Evolutionary conservation across 2,329 filamentous ascomycete genomes (phyloP), one percentile per base, ranked within the genome.

Genomic region (Endocalyx cinctus): DNA sequence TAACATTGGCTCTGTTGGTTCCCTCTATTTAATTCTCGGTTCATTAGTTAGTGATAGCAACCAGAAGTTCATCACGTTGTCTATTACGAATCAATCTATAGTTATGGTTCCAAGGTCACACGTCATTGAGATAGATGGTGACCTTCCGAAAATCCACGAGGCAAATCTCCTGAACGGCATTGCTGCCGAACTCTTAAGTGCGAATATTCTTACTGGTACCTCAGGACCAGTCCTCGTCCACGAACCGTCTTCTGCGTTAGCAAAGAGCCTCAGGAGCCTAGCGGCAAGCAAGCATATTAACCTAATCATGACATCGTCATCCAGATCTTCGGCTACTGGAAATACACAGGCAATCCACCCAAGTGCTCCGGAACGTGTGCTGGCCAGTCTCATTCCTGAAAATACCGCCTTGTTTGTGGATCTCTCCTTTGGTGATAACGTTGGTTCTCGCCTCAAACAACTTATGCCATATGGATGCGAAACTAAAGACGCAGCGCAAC

Each of bases 151-250:
- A 12, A 32, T 31, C n/a, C 25, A 38, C 13, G 34, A 43, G 18
- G 29, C 23, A 11, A 28, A 31, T 18, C 16, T 38, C 4, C 32
- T 41, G 11, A 23, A 34, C 15, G 22, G 29, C 25, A 31, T 23
- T n/a, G 35, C 38, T 17, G 37, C 36, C 17, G 18, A 35, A n/a
- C 17, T 41, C n/a, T 25, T 41, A 11, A 35, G 28, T 17, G 14
- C 29, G 17, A 35, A 23, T 26, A 31, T 41, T 22, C 25, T 32
- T 6, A 29, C 28, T 10, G 34, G 22, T 28, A 34, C 37, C 2
- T 29, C 35, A 6, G 37, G 29, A 17, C 27, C 29, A 10, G 32
- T 41, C 14, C 39, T 41, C 11, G 39, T 33, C 15, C 39, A 41
- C 27, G 39, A 38, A 25, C 35, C 39, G 10, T 27, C 20, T 19